Evolutionary conservation across 805 yeast species (phyloP).

Genomic region (Pichia ethanolica): DNA sequence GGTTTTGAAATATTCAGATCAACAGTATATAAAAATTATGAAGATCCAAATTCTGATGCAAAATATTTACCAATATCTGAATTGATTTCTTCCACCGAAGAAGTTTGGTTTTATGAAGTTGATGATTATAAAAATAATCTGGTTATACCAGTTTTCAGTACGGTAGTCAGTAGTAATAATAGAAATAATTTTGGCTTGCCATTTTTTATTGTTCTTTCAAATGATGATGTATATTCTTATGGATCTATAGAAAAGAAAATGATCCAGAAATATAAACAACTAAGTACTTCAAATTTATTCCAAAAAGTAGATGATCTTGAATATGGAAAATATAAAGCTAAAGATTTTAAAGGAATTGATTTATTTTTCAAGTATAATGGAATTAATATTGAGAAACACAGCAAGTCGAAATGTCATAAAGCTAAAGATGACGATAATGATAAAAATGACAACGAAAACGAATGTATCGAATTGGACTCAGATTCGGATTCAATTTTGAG

Average conservation of each 20-base stretch:
- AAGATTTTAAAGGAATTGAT: constrained; percentile 24
- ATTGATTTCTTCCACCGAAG: constrained; percentile 55
- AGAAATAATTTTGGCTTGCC: constrained; percentile 67
- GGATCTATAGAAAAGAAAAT: constrained; percentile 52
- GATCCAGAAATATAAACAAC: constrained; percentile 39
- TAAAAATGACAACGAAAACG: neutral
- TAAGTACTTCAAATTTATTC: constrained; percentile 38
- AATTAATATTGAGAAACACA: constrained; percentile 5
- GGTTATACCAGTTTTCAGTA: constrained; percentile 55
- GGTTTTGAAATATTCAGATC: constrained; percentile 60
- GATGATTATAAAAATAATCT: constrained; percentile 39
- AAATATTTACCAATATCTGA: constrained; percentile 63
- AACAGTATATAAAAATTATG: constrained; percentile 65
- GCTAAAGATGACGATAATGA: neutral
- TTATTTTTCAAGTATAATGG: constrained; percentile 12
- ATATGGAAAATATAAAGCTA: constrained; percentile 12
- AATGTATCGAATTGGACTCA: neutral
- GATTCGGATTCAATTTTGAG: too few relatives aligned
- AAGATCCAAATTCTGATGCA: constrained; percentile 41
- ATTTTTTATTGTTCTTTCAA: constrained; percentile 53
- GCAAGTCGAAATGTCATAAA: neutral
- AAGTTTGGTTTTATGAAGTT: constrained; percentile 50
- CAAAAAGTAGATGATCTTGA: constrained; percentile 17
- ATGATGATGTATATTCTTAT: constrained; percentile 47
- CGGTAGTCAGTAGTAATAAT: constrained; percentile 32